Evolutionary conservation across 331 rosid genomes (phyloP).

Genomic region (Rhamnella rubrinervis): DNA sequence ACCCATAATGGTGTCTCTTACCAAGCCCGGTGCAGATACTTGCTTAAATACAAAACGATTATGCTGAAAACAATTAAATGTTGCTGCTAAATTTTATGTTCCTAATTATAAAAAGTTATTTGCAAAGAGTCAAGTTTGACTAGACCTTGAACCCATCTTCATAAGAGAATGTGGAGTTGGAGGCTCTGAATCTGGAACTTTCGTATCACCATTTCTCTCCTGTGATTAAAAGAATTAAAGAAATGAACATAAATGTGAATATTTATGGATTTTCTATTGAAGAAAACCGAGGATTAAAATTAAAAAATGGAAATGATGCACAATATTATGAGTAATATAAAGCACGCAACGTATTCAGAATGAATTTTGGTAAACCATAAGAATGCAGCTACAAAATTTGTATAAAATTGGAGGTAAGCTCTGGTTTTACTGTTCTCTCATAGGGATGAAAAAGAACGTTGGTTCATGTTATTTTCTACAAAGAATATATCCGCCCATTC

Average conservation of each 20-base stretch:
- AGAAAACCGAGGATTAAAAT: background rate
- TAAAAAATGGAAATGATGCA: background rate
- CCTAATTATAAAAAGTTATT: conserved; percentile 2
- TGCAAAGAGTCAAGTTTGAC: conserved; percentile 20
- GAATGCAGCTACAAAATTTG: too few species aligned
- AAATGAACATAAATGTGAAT: conserved; percentile 2
- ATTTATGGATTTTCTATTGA: background rate
- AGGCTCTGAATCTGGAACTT: conserved; percentile 84
- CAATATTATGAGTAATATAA: background rate
- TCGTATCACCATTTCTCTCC: conserved; percentile 88
- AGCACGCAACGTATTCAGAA: background rate
- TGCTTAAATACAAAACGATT: conserved; percentile 14
- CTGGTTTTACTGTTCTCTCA: too few species aligned
- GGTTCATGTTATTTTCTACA: too few species aligned
- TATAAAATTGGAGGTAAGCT: too few species aligned
- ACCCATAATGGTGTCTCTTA: background rate
- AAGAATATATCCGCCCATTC: background rate
- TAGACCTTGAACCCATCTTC: conserved; percentile 87
- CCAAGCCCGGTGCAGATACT: conserved; percentile 13
- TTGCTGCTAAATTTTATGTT: background rate
- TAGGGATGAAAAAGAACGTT: too few species aligned
- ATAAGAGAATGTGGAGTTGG: conserved; percentile 82
- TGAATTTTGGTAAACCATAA: background rate
- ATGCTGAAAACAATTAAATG: background rate
- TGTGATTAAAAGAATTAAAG: conserved; percentile 37